Evolutionary conservation across 805 yeast species (phyloP), one percentile per base, ranked within the genome.

Genomic region (Diddensiella santjacobensis): DNA sequence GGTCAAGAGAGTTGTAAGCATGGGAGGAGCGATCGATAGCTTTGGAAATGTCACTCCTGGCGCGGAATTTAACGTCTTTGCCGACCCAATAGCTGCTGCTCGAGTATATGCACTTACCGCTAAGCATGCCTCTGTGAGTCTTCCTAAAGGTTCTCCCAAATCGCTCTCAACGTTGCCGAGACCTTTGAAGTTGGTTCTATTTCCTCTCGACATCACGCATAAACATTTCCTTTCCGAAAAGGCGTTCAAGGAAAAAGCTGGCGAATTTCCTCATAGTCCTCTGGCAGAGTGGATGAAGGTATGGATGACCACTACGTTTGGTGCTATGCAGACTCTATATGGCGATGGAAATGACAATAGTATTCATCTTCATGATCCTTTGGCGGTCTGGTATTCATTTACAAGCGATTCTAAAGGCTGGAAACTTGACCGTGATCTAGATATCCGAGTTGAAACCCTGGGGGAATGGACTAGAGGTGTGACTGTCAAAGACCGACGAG

Each of bases 81-180:
- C 73, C 2, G 74, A 71, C 46, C 68, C 73, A 2, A 47, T 63
- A 15, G 74, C 73, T 1, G 69, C 73, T 2, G 70, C 72, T 1
- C 56, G 59, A 11, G 63, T 70, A 2, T 65, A 63, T 37, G 63
- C 71, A 2, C 58, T 67, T 19, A 64, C 70, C 1, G 53, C 67
- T 4, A 40, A 24, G 3, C 26, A 53, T 42, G 70, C 72, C 3
- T 33, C 36, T 20, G 49, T 51, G 23, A 60, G 66, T 11, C 49
- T 62, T 44, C 71, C 71, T 4, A 52, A 57, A 5, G 47, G 50
- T 36, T 29, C 54, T 13, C 59, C 62, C 17, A 45, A 45, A 10
- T n/a, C 42, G n/a, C 40, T 50, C 22, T 4, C 11, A 3, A 20
- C n/a, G 15, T 41, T 51, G 33, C 47, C 53, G 11, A 43, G 45